phyloP scores from a whole-genome alignment of 202 grass and related monocot species.

The Setaria italica region DNA sequence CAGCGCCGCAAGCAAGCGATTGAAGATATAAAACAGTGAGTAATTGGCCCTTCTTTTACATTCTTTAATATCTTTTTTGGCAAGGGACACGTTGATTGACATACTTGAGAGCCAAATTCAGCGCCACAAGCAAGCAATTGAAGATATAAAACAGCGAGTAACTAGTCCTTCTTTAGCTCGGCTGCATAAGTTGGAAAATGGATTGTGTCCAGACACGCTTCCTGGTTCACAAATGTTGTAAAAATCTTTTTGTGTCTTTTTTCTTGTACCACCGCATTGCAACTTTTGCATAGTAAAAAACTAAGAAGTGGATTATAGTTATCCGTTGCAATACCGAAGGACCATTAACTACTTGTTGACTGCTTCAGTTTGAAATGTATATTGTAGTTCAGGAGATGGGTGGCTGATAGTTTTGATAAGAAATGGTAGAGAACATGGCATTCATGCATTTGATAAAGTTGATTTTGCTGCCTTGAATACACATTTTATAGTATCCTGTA shows the following conservation, averaged over 20 bases:
- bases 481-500: conserved; percentile 4
- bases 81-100: conserved; percentile 89
- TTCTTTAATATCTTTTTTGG: conserved; percentile 49
- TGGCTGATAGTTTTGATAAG: neutral
- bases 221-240: neutral
- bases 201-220: too few relatives aligned
- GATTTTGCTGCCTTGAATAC: neutral
- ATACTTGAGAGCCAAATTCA: conserved; percentile 91
- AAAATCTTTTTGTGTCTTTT: neutral
- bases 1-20: conserved; percentile 79
- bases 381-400: neutral
- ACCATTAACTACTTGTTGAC: neutral
- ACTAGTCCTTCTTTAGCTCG: conserved; percentile 19
- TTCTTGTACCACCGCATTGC: neutral
- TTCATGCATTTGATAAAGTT: neutral
- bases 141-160: conserved; percentile 84
- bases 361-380: neutral
- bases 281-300: neutral
- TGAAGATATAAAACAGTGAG: conserved; percentile 86
- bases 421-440: neutral
- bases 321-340: neutral
- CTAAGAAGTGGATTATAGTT: neutral
- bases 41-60: neutral
- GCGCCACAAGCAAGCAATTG: conserved; percentile 72
- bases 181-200: neutral